Conservation (phyloP, 495 filamentous ascomycete species). For the Penicillium salamii region DNA sequence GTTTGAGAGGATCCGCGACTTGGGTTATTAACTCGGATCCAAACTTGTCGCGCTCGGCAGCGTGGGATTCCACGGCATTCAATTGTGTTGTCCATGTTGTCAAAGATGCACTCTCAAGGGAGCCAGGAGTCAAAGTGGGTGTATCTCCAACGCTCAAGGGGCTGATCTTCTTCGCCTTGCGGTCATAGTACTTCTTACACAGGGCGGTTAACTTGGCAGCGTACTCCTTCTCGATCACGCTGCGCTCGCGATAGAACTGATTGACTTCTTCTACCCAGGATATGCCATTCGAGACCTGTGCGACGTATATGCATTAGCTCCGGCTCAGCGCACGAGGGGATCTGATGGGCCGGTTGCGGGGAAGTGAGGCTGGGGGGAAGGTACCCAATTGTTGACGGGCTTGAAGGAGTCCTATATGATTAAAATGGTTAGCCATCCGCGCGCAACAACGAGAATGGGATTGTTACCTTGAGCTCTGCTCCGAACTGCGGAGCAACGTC, state of each 20-base stretch:
- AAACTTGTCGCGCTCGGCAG: conserved; percentile 84
- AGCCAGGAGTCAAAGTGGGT: conserved; percentile 89
- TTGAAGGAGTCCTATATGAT: conserved; percentile 82
- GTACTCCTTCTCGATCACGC: conserved; percentile 94
- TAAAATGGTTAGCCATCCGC: background rate
- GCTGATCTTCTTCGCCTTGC: conserved; percentile 87
- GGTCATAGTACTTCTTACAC: conserved; percentile 94
- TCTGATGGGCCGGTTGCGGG: conserved; percentile 19
- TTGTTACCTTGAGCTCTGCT: conserved; percentile 79
- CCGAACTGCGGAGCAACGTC: conserved; percentile 79
- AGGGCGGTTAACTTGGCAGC: conserved; percentile 78
- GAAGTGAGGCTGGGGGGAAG: conserved; percentile 23
- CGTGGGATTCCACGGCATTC: conserved; percentile 80
- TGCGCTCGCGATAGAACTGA: conserved; percentile 93
- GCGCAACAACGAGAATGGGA: background rate
- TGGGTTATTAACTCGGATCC: conserved; percentile 69
- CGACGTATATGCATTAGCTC: conserved; percentile 27
- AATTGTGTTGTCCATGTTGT: conserved; percentile 97
- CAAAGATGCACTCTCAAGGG: conserved; percentile 90
- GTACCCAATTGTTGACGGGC: conserved; percentile 85
- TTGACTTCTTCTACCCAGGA: conserved; percentile 95
- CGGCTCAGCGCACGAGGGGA: conserved; percentile 14
- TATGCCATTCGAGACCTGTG: conserved; percentile 75
- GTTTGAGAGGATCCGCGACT: conserved; percentile 82
- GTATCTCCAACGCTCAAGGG: conserved; percentile 91